Evolutionary conservation across 2,329 filamentous ascomycete species (phyloP).

Genomic region (Alternaria triticimaculans): DNA sequence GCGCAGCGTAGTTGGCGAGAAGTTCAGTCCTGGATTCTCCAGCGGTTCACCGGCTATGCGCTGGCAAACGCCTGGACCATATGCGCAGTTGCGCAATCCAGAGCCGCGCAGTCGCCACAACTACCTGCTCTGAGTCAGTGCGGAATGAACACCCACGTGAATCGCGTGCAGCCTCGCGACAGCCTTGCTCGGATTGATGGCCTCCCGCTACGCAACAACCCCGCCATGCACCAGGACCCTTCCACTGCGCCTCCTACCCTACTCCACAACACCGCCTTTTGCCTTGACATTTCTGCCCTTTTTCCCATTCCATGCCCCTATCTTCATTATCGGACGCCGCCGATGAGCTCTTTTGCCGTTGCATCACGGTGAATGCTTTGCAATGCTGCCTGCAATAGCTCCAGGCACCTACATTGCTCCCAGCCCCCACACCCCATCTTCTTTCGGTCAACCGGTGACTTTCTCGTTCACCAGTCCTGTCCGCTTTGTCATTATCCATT

Average conservation of each 20-base stretch:
- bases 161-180: constrained; percentile 15
- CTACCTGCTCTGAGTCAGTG: neutral
- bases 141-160: neutral
- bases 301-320: neutral
- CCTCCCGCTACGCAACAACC: constrained; percentile 9
- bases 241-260: constrained; percentile 15
- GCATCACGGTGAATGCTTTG: neutral
- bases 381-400: constrained; percentile 7
- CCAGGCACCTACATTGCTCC: constrained; percentile 17
- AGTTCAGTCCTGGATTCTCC: neutral
- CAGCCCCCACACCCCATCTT: constrained; percentile 32
- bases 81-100: constrained; percentile 22
- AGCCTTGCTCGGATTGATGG: constrained; percentile 5
- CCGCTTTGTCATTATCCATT: constrained; percentile 14
- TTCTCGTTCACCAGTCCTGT: constrained; percentile 20
- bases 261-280: constrained; percentile 13
- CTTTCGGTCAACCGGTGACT: constrained; percentile 35
- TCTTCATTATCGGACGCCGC: constrained; percentile 1
- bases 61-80: neutral
- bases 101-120: neutral
- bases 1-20: neutral
- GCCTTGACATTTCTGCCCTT: constrained; percentile 8
- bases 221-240: constrained; percentile 13
- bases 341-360: neutral
- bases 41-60: constrained; percentile 10